Percentiles rank a stretch among this genome's conserved stretches.
Evolutionary conservation across 2,329 filamentous ascomycete genomes (phyloP).

Genomic region (Pseudogymnoascus sp.): DNA sequence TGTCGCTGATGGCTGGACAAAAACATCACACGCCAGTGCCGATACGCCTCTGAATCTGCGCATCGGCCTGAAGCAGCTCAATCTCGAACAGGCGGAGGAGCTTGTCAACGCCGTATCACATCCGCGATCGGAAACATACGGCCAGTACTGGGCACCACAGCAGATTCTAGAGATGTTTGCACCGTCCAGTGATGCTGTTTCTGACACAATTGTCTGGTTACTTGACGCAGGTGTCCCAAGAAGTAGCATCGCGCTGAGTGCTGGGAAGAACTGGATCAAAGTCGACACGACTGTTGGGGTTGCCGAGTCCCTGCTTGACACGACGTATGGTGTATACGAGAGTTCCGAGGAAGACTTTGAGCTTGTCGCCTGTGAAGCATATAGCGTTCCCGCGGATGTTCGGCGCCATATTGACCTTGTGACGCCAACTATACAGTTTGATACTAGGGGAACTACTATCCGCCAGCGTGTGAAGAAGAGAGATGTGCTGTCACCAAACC

Average conservation of each 20-base stretch:
- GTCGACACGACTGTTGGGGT: conserved; percentile 32
- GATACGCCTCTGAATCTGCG: conserved; percentile 16
- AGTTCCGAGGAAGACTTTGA: conserved; percentile 33
- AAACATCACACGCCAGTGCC: not conserved
- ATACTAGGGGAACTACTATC: conserved; percentile 17
- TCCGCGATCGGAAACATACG: conserved; percentile 40
- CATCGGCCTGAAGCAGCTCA: conserved; percentile 42
- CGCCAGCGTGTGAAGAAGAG: not conserved
- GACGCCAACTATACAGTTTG: conserved; percentile 31
- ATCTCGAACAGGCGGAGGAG: conserved; percentile 41
- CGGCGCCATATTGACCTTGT: conserved; percentile 30
- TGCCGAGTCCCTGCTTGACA: conserved; percentile 48
- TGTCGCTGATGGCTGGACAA: not conserved
- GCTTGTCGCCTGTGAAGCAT: conserved; percentile 29
- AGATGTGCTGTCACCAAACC: not conserved
- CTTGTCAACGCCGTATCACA: conserved; percentile 40
- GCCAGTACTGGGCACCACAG: conserved; percentile 41
- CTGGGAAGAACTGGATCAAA: conserved; percentile 23
- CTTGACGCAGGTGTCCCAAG: conserved; percentile 43
- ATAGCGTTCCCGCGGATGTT: conserved; percentile 27
- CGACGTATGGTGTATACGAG: conserved; percentile 46
- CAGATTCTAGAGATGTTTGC: conserved; percentile 41
- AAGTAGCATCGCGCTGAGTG: conserved; percentile 43
- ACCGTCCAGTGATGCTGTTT: conserved; percentile 39
- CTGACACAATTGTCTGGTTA: conserved; percentile 50